Conservation (phyloP, 2,329 filamentous ascomycete species). For the Colletotrichum limetticola region DNA sequence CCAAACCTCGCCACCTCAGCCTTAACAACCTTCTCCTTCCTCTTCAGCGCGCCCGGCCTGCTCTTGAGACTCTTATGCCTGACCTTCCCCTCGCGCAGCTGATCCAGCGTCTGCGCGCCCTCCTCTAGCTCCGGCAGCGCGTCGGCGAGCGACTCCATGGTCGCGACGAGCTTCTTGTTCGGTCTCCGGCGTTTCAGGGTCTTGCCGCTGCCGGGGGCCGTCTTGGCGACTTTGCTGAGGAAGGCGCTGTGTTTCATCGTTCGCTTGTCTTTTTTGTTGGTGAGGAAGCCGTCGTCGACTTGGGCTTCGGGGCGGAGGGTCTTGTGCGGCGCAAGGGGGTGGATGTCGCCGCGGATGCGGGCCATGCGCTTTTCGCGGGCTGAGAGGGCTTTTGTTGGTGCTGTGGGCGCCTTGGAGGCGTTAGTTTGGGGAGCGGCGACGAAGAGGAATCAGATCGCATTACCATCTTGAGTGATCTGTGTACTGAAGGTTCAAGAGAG, state of each 20-base stretch:
- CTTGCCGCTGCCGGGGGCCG: slow-evolving; percentile 49
- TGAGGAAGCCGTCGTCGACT: slow-evolving; percentile 69
- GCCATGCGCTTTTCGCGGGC: slow-evolving; percentile 66
- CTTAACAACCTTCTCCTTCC: slow-evolving; percentile 82
- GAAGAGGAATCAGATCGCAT: rapidly evolving
- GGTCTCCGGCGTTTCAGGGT: slow-evolving; percentile 73
- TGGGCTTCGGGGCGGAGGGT: slow-evolving; percentile 62
- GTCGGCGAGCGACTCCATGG: slow-evolving; percentile 80
- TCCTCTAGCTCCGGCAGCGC: slow-evolving; percentile 76
- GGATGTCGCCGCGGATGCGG: slow-evolving; percentile 59
- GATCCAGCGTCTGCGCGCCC: slow-evolving; percentile 56
- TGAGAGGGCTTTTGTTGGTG: slow-evolving; percentile 64
- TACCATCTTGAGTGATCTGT: slow-evolving; percentile 9
- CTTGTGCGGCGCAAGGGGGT: slow-evolving; percentile 62
- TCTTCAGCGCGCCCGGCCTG: slow-evolving; percentile 82
- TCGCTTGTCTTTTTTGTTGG: slow-evolving; percentile 85
- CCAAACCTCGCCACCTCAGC: slow-evolving; percentile 87
- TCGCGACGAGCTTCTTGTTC: slow-evolving; percentile 81
- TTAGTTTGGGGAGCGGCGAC: background rate
- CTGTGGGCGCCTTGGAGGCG: slow-evolving; percentile 39
- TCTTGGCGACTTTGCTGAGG: slow-evolving; percentile 72
- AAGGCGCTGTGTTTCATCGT: slow-evolving; percentile 84
- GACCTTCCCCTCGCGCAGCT: slow-evolving; percentile 68
- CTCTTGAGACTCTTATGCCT: slow-evolving; percentile 79
- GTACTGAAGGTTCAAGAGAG: background rate